Evolutionary conservation across 139 green algal genomes (phyloP).

Genomic region (Microglena sp.): DNA sequence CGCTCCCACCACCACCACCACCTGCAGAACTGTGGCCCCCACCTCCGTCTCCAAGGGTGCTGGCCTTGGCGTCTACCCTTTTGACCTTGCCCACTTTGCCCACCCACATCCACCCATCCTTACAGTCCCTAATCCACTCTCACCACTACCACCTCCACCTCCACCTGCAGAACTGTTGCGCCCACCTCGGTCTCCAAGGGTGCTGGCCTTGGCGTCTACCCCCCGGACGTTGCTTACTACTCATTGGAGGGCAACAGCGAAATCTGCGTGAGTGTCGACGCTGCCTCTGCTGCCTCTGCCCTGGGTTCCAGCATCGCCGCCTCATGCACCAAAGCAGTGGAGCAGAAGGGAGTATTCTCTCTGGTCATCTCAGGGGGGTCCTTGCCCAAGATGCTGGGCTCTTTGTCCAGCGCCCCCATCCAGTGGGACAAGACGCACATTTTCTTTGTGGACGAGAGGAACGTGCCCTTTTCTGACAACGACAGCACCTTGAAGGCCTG

Average conservation of each 20-base stretch:
- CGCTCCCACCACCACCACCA: no score
- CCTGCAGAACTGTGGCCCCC: no score
- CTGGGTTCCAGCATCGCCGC: no score
- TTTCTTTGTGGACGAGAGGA: constrained; percentile 71
- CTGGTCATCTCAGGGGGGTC: constrained; percentile 74
- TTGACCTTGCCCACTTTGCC: no score
- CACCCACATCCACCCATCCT: no score
- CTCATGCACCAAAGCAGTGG: no score
- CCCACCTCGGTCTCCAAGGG: constrained; percentile 61
- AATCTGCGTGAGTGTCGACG: no score
- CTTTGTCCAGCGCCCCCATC: constrained; percentile 1
- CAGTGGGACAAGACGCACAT: constrained; percentile 54
- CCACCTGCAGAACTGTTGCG: no score
- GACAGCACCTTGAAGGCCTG: constrained; percentile 74
- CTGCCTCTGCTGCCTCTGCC: no score
- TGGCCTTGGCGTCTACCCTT: constrained; percentile 38
- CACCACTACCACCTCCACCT: no score
- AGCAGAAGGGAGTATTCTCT: constrained; percentile 71
- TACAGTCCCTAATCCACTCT: no score
- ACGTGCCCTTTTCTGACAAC: constrained; percentile 70
- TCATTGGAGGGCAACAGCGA: background rate
- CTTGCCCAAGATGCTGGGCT: constrained; percentile 45
- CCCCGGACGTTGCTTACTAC: constrained; percentile 16
- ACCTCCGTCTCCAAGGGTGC: constrained; percentile 57
- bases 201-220: constrained; percentile 39